Conservation (phyloP, 1,284 basidiomycete genomes). For the Neotropicomus parvogracilis region DNA sequence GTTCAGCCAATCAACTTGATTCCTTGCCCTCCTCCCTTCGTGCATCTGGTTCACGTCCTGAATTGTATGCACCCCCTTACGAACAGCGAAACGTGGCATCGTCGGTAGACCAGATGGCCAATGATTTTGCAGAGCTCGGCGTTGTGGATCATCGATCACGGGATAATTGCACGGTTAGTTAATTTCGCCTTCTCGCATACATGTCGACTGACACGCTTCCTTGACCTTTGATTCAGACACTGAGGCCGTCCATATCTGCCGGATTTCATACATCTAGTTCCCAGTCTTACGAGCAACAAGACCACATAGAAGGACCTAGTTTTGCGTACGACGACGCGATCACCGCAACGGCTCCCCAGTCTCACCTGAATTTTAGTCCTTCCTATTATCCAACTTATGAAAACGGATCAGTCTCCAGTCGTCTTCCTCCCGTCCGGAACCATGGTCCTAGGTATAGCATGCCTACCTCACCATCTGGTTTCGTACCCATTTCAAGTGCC, state of each 20-base stretch:
- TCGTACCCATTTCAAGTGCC: constrained; percentile 43
- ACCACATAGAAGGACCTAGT: constrained; percentile 20
- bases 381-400: constrained; percentile 58
- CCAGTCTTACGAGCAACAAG: constrained; percentile 31
- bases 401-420: constrained; percentile 28
- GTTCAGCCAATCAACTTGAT: constrained; percentile 45
- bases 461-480: constrained; percentile 66
- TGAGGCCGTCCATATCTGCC: constrained; percentile 43
- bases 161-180: constrained; percentile 64
- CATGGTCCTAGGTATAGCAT: constrained; percentile 64
- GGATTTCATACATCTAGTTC: constrained; percentile 35
- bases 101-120: constrained; percentile 49
- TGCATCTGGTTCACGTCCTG: constrained; percentile 56
- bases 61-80: constrained; percentile 75
- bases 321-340: constrained; percentile 36
- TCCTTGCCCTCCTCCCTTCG: constrained; percentile 56
- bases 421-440: constrained; percentile 34
- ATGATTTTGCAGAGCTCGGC: constrained; percentile 64
- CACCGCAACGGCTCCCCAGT: constrained; percentile 37
- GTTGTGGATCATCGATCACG: constrained; percentile 50
- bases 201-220: constrained; percentile 12
- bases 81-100: constrained; percentile 42
- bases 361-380: constrained; percentile 35
- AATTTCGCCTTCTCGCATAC: background rate
- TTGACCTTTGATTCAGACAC: constrained; percentile 35